Evolutionary conservation across 306 rosid genomes (phyloP).

Genomic region (Vigna reflexopilosa): DNA sequence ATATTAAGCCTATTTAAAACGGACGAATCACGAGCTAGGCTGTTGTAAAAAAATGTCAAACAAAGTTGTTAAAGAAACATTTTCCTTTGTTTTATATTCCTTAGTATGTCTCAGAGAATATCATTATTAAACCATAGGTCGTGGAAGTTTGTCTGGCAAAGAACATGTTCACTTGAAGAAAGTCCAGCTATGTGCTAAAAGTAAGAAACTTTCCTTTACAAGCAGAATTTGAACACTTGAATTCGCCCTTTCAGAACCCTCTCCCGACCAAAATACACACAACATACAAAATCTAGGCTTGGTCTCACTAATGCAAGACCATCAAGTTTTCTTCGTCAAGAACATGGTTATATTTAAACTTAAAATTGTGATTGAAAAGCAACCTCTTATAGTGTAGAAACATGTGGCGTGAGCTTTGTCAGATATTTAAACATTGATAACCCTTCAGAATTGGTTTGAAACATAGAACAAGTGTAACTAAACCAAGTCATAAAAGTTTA

Average conservation of each 20-base stretch:
- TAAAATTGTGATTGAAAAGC: not conserved
- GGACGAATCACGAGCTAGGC: too few relatives aligned
- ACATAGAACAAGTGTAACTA: not conserved
- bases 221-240: too few relatives aligned
- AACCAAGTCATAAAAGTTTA: not conserved
- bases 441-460: not conserved
- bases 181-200: not conserved
- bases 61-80: too few relatives aligned
- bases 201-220: not conserved
- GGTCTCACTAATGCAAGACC: not conserved
- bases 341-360: not conserved
- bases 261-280: not conserved
- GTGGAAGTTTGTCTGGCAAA: slow-evolving; percentile 23
- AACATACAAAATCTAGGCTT: not conserved
- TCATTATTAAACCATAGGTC: not conserved
- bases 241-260: not conserved
- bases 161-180: not conserved
- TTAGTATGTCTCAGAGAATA: too few relatives aligned
- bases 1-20: too few relatives aligned
- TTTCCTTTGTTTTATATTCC: too few relatives aligned
- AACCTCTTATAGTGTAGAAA: not conserved
- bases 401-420: not conserved
- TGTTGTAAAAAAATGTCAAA: too few relatives aligned
- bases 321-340: not conserved
- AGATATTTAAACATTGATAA: not conserved